Evolutionary conservation across 2,329 filamentous ascomycete species (phyloP), one percentile per base, ranked within the genome.

Genomic region (Furcasterigmium sp.): DNA sequence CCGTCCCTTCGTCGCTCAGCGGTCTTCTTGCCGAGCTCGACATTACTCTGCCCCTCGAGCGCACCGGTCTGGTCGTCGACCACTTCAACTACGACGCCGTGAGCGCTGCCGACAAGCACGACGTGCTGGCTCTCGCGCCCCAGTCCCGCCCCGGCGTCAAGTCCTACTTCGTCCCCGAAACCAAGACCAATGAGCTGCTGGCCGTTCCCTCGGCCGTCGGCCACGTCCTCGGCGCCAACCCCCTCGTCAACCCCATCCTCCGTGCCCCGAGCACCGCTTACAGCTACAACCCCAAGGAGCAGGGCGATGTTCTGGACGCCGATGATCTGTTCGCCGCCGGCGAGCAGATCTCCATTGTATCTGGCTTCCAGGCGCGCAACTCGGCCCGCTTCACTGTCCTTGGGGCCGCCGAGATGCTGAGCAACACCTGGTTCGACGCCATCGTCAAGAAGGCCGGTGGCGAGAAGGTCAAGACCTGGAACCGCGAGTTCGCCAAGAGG

Each of bases 241-340:
- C 87, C 41, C 78, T 95, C 17, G 72, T 97, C 43, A 77, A 84
- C 15, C 89, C 93, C 14, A 78, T 98, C 52, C 69, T 98, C 46
- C 84, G 84, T 55, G 91, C 90, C 37, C 85, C 89, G 17, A 70
- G 75, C 53, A 95, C 90, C 9, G 87, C 91, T 48, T 98, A 98
- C 73, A 87, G 82, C 64, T 95, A 95, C 76, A 91, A 93, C 67
- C 84, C 88, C 43, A 94, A 94, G 74, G 90, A 96, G 50, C 87
- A 95, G 58, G 63, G 70, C 32, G 80, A 81, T 38, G 66, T 68
- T 5, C 72, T 89, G 19, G 69, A 73, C 32, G 57, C 69, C 3
- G 89, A 94, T 52, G 91, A 96, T 48, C 76, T 89, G 37, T 95
- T 94, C 59, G 90, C 85, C 21, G 84, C 84, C 43, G 93, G 93